Conservation (phyloP, 1,284 basidiomycete species). For the Mycosarcoma maydis region DNA sequence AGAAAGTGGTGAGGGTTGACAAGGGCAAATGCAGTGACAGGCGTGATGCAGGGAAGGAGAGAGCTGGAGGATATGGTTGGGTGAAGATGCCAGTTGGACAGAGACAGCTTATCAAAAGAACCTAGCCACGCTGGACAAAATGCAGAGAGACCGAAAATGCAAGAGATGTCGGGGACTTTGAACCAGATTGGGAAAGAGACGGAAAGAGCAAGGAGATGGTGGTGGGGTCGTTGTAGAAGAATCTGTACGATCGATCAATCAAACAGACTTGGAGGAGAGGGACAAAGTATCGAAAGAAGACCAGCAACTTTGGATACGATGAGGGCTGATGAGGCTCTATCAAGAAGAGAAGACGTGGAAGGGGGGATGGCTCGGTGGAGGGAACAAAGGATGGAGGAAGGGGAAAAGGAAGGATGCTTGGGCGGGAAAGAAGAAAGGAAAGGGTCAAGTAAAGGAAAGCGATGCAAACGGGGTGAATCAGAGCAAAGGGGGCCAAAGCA, state of each 20-base stretch:
- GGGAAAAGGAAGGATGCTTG: background rate
- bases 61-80: background rate
- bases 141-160: background rate
- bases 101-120: slow-evolving; percentile 27
- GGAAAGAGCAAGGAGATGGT: slow-evolving; percentile 1
- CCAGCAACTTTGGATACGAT: slow-evolving; percentile 39
- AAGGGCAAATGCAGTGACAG: too few species aligned
- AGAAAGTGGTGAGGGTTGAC: background rate
- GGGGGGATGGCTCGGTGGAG: slow-evolving; percentile 1
- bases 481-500: too few species aligned
- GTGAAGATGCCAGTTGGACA: slow-evolving; percentile 3
- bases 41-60: slow-evolving; percentile 1
- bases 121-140: slow-evolving; percentile 7
- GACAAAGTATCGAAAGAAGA: slow-evolving; percentile 36
- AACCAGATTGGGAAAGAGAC: slow-evolving; percentile 5
- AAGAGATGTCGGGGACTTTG: background rate
- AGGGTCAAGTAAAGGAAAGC: background rate
- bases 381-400: slow-evolving; percentile 11
- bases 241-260: slow-evolving; percentile 25
- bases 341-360: background rate
- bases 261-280: background rate
- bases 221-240: background rate
- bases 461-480: background rate
- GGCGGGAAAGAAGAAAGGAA: slow-evolving; percentile 5
- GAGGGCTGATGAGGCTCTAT: slow-evolving; percentile 5